Percentiles rank a stretch among this genome's conserved stretches.
phyloP scores from a whole-genome alignment of 305 asterid genomes.

The Solanum chacoense region DNA sequence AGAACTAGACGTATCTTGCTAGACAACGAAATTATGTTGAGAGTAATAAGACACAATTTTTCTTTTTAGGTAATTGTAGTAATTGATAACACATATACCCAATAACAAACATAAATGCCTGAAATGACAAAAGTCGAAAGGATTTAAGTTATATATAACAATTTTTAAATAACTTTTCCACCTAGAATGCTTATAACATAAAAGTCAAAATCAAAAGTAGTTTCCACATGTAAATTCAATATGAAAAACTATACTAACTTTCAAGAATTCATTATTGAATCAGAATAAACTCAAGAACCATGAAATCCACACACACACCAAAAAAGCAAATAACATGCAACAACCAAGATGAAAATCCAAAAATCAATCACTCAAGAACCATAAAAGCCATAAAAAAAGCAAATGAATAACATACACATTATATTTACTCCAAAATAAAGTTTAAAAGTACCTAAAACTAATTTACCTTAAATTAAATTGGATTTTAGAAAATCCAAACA shows the following conservation, averaged over 20 bases:
- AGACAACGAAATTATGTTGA: background rate
- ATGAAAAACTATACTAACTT: background rate
- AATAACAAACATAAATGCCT: background rate
- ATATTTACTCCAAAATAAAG: background rate
- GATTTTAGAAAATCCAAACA: background rate
- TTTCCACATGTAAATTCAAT: background rate
- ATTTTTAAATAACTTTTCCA: background rate
- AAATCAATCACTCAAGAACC: background rate
- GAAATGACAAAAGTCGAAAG: background rate
- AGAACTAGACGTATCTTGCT: background rate
- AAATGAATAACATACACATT: background rate
- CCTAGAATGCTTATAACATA: background rate
- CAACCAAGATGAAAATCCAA: background rate
- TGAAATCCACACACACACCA: background rate
- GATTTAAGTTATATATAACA: background rate
- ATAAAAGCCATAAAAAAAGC: background rate
- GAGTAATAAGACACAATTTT: background rate
- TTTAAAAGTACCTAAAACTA: background rate
- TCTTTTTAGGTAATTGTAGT: background rate
- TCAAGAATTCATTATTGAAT: background rate
- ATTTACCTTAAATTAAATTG: background rate
- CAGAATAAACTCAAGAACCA: background rate
- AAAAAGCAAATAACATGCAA: background rate
- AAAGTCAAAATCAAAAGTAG: background rate
- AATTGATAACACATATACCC: background rate